Base-by-base conservation (phyloP, 2,329 filamentous ascomycete species). In the Aphanocladium album region DNA sequence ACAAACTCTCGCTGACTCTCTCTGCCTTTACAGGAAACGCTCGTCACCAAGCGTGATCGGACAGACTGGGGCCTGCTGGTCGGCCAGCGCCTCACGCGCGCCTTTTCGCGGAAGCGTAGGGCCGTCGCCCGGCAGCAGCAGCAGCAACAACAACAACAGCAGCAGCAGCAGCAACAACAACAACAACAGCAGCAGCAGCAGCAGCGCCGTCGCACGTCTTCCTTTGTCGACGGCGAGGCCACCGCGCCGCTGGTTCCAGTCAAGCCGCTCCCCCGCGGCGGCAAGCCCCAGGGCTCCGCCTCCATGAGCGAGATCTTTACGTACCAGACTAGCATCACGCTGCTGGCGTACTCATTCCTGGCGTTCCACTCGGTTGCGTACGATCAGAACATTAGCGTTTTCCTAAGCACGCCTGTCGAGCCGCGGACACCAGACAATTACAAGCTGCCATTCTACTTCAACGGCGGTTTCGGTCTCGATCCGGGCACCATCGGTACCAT, bases 381-480 rank as follows among this genome's bases (percentile, higher is more conserved):
- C 70, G 93, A 98, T 73, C 92, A 96, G 70, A 80, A 93, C 2
- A 83, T 98, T 1, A 90, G 92, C 3, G 91, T 97, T 1, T 96
- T 96, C 72, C 83, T 97, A 68, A 90, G 96, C 74, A 89, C 91
- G 65, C 88, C 89, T 0, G 70, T 80, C 5, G 74, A 83, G 37
- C 74, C 83, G 51, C 81, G 84, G 61, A 83, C 85, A 0, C 76
- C 82, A 0, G 77, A 85, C 12, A 85, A 85, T 67, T 83, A 80
- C 0, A 76, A 79, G 2, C 80, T 91, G 0, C 93, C 93, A 0
- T 88, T 97, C 68, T 89, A 90, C 68, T 97, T 97, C 69, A 81
- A 83, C 2, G 88, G 91, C 41, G 92, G 92, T 0, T 96, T 96
- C 69, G 91, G 91, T 1, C 72, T 86, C 68, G 79, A 84, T 52